A percentile compares a stretch with the other conserved stretches of the same genome.
Evolutionary conservation across 1,139 yeast species (phyloP).

Genomic region (Geotrichum cucujoidarum): DNA sequence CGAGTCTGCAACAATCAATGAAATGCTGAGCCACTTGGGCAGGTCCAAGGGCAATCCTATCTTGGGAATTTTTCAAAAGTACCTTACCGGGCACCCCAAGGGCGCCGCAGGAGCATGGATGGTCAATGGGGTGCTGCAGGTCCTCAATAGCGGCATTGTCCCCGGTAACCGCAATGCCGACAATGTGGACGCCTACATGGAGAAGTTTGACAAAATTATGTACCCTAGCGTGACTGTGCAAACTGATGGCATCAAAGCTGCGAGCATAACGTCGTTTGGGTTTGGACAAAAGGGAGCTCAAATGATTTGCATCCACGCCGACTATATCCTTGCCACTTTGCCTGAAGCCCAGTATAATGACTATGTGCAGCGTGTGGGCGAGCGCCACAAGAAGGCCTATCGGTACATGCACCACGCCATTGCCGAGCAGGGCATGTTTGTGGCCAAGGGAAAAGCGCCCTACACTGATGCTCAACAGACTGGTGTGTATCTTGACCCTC

Average conservation of each 20-base stretch:
- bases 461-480: conserved; percentile 83
- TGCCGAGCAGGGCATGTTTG: conserved; percentile 84
- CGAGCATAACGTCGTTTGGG: conserved; percentile 93
- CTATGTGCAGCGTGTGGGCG: conserved; percentile 64
- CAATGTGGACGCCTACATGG: conserved; percentile 77
- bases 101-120: conserved; percentile 99
- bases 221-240: conserved; percentile 91
- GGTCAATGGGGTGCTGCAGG: conserved; percentile 96
- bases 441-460: conserved; percentile 90
- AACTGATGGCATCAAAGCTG: conserved; percentile 97
- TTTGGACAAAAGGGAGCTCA: conserved; percentile 99
- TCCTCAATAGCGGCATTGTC: conserved; percentile 83
- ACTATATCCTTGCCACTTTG: conserved; percentile 81
- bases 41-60: conserved; percentile 97
- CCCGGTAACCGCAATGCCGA: conserved; percentile 99
- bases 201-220: conserved; percentile 79
- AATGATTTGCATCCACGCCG: conserved; percentile 87
- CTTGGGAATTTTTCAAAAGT: conserved; percentile 96
- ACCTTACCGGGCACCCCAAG: conserved; percentile 98
- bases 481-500: conserved; percentile 90
- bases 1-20: conserved; percentile 84
- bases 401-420: conserved; percentile 95
- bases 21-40: conserved; percentile 92
- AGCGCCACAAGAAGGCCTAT: conserved; percentile 87
- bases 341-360: conserved; percentile 62